phyloP scores from a whole-genome alignment of 805 yeast genomes.

The Yamadazyma insecticola region DNA sequence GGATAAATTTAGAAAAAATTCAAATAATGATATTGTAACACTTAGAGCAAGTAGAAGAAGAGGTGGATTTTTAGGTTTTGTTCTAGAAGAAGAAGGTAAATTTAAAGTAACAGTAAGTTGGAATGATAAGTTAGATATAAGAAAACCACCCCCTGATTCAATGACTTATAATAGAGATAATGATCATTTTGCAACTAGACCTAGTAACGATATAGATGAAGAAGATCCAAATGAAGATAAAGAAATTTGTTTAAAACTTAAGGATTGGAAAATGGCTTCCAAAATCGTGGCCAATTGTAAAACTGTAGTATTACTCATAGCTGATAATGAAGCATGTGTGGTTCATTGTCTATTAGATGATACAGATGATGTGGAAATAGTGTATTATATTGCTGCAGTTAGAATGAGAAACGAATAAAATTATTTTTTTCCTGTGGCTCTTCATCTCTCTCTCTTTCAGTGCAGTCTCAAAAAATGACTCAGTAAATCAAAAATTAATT shows the following conservation, averaged over 20 bases:
- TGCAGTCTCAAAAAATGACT: not conserved
- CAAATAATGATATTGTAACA: constrained; percentile 38
- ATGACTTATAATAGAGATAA: too few species aligned
- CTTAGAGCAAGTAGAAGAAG: constrained; percentile 42
- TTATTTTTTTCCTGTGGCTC: not conserved
- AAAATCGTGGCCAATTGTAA: constrained; percentile 58
- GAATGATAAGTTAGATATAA: constrained; percentile 51
- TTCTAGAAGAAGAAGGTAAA: constrained; percentile 51
- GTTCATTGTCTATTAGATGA: constrained; percentile 66
- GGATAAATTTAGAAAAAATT: constrained; percentile 56
- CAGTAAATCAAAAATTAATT: not conserved
- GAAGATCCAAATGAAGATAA: constrained; percentile 22
- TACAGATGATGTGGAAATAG: constrained; percentile 58
- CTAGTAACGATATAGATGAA: constrained; percentile 7
- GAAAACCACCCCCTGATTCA: constrained; percentile 18
- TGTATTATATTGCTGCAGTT: constrained; percentile 49
- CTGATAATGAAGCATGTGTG: constrained; percentile 55
- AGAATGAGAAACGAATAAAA: constrained; percentile 2
- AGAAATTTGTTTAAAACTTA: constrained; percentile 49
- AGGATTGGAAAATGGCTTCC: constrained; percentile 67
- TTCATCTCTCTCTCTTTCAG: not conserved
- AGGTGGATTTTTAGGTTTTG: constrained; percentile 48
- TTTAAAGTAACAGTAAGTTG: constrained; percentile 53
- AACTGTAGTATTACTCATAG: constrained; percentile 54
- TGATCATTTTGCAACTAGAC: constrained; percentile 9